Conservation (phyloP, 495 filamentous ascomycete genomes). For the Pyrenopolyporus hunteri region DNA sequence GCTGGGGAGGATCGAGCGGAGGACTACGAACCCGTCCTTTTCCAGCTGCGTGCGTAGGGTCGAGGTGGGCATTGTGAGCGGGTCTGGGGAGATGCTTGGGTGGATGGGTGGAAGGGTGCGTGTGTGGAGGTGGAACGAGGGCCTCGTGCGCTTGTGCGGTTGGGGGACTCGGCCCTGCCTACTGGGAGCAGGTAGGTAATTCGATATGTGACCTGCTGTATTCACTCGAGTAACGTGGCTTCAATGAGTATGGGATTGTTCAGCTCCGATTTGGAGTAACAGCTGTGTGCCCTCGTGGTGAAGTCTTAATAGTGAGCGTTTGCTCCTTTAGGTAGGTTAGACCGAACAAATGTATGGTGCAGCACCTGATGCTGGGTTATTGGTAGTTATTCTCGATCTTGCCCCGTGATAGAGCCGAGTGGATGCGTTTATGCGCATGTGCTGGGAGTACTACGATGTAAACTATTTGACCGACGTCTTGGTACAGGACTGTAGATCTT, state of each 20-base stretch:
- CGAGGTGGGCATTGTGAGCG: conserved; percentile 28
- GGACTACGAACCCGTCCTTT: conserved; percentile 45
- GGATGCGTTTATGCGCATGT: neutral
- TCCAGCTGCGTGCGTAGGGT: conserved; percentile 41
- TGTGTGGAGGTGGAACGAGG: neutral
- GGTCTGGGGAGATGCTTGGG: neutral
- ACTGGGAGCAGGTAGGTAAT: too few relatives aligned
- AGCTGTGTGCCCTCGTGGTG: conserved; percentile 10
- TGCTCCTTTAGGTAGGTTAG: neutral
- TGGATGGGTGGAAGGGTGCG: too few relatives aligned
- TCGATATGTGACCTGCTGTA: conserved; percentile 8
- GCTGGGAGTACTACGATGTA: too few relatives aligned
- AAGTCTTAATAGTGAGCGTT: neutral
- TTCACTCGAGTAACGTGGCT: conserved; percentile 21
- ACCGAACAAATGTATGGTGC: neutral
- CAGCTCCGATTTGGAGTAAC: conserved; percentile 1
- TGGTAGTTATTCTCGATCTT: too few relatives aligned
- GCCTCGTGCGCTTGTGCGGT: neutral
- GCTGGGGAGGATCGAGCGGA: conserved; percentile 45
- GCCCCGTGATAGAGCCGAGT: conserved; percentile 12
- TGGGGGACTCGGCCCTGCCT: neutral
- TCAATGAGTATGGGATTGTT: neutral
- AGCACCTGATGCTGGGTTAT: too few relatives aligned
- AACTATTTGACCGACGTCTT: conserved; percentile 14
- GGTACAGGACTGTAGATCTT: conserved; percentile 17